Conservation (phyloP, 805 yeast genomes). For the Hanseniaspora pseudoguilliermondii region DNA sequence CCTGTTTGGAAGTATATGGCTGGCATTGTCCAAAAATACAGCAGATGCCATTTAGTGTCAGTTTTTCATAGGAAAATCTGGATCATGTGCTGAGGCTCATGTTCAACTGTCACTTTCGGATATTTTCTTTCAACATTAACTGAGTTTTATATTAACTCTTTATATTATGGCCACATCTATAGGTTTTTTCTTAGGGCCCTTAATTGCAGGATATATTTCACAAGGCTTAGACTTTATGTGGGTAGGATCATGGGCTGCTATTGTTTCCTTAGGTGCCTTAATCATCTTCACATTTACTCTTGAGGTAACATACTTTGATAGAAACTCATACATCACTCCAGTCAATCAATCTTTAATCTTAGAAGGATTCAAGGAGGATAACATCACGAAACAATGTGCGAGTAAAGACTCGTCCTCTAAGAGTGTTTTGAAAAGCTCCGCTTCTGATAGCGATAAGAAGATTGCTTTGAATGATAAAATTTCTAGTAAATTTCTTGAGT, state of each 20-base stretch:
- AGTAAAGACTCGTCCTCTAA: not conserved
- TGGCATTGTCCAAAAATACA: conserved; percentile 41
- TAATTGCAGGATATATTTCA: conserved; percentile 60
- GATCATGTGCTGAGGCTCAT: conserved; percentile 63
- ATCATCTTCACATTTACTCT: conserved; percentile 43
- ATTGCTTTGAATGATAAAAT: not conserved
- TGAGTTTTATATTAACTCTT: conserved; percentile 57
- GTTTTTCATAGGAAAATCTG: conserved; percentile 63
- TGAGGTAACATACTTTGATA: conserved; percentile 60
- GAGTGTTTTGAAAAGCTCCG: not conserved
- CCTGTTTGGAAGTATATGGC: conserved; percentile 57
- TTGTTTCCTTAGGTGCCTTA: conserved; percentile 48
- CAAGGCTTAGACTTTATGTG: conserved; percentile 52
- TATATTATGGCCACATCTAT: conserved; percentile 64
- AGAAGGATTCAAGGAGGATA: not conserved
- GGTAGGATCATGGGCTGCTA: conserved; percentile 65
- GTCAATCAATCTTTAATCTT: conserved; percentile 17
- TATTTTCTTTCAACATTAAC: conserved; percentile 63
- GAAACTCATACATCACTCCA: conserved; percentile 32
- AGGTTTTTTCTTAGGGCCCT: conserved; percentile 69
- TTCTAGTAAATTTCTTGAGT: not conserved
- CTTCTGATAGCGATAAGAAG: not conserved
- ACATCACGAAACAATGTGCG: not conserved
- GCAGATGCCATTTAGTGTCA: conserved; percentile 66
- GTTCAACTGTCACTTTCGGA: conserved; percentile 60